These are phyloP conservation scores for Fusarium palustre DNA, from an alignment of 2,329 filamentous ascomycete genomes.

Conservation along the genomic window DNA sequence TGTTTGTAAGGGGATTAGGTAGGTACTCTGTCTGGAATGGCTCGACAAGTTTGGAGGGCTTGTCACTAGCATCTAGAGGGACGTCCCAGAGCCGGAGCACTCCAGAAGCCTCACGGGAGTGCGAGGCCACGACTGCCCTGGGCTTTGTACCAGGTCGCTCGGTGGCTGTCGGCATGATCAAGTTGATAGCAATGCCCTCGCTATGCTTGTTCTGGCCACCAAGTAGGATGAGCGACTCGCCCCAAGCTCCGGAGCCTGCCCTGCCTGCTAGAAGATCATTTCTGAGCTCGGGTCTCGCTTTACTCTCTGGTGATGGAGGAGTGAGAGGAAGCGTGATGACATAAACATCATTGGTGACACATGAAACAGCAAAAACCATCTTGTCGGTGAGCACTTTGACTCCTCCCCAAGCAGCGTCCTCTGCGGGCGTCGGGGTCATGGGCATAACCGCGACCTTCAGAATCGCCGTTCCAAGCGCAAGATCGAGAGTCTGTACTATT, in stretches of 20 bases:
- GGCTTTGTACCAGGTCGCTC: conserved; percentile 53
- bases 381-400: conserved; percentile 64
- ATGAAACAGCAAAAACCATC: conserved; percentile 72
- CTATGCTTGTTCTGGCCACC: conserved; percentile 65
- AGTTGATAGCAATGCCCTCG: conserved; percentile 66
- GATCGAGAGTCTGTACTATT: conserved; percentile 69
- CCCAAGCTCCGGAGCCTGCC: conserved; percentile 72
- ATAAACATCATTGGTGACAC: conserved; percentile 67
- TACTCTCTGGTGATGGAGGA: conserved; percentile 70
- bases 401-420: conserved; percentile 61
- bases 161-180: conserved; percentile 58
- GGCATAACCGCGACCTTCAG: conserved; percentile 68
- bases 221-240: conserved; percentile 67
- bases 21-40: conserved; percentile 73
- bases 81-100: conserved; percentile 70
- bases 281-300: conserved; percentile 65
- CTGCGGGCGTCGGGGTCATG: conserved; percentile 60
- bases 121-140: conserved; percentile 69
- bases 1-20: conserved; percentile 63
- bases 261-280: conserved; percentile 63
- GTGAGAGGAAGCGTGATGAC: conserved; percentile 70
- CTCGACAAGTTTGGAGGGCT: conserved; percentile 49
- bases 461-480: conserved; percentile 68
- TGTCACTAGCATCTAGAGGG: conserved; percentile 57
- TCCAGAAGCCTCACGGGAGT: conserved; percentile 70